Conservation (phyloP, 192 early-diverging fungal genomes). For the Podila epigama region DNA sequence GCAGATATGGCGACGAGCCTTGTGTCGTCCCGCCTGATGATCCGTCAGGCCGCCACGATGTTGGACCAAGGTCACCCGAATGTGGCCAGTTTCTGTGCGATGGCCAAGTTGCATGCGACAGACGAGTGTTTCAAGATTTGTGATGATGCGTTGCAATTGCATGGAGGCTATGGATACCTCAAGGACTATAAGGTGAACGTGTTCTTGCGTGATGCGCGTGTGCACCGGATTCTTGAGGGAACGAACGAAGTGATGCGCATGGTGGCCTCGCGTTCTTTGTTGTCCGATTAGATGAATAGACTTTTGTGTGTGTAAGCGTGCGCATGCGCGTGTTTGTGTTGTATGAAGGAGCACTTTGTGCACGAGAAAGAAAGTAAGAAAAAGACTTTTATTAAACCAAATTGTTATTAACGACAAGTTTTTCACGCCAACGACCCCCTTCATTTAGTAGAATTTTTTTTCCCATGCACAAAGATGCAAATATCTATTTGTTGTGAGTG, state of each 20-base stretch:
- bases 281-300: conserved; percentile 48
- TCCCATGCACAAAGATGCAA: no score
- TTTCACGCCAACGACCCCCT: no score
- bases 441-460: no score
- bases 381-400: no score
- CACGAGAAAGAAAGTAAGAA: background rate
- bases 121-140: conserved; percentile 66
- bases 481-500: no score
- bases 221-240: conserved; percentile 69
- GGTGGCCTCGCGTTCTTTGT: conserved; percentile 57
- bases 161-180: conserved; percentile 68
- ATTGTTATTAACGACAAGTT: no score
- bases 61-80: conserved; percentile 51
- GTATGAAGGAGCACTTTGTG: no score
- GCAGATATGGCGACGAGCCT: conserved; percentile 64
- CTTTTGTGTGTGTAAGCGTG: background rate
- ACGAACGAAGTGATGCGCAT: conserved; percentile 70
- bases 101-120: conserved; percentile 65
- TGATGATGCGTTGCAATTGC: conserved; percentile 59
- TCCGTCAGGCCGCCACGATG: conserved; percentile 52
- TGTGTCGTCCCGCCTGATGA: conserved; percentile 57
- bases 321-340: no score
- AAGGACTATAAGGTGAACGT: conserved; percentile 68
- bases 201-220: conserved; percentile 62
- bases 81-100: conserved; percentile 58